Conservation (phyloP, 768 basidiomycete genomes). For the Suillus fuscotomentosus region DNA sequence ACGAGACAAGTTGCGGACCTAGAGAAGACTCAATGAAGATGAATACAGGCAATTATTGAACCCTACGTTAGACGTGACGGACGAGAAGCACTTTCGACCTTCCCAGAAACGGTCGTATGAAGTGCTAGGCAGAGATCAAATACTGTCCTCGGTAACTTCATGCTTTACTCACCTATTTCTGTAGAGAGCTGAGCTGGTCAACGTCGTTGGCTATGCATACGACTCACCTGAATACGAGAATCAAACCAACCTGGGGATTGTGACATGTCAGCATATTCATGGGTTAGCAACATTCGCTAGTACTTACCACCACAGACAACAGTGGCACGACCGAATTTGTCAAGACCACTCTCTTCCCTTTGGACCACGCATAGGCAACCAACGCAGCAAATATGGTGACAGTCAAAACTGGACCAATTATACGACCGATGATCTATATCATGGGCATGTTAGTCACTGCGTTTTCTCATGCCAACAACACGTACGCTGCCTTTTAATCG, state of each 20-base stretch:
- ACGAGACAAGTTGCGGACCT: conserved; percentile 73
- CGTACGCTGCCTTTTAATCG: conserved; percentile 80
- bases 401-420: conserved; percentile 81
- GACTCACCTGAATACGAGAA: conserved; percentile 80
- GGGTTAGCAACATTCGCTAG: neutral
- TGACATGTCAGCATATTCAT: conserved; percentile 7
- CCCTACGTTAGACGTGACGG: conserved; percentile 61
- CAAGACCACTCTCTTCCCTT: conserved; percentile 59
- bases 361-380: conserved; percentile 57
- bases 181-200: neutral
- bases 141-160: neutral
- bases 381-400: conserved; percentile 72
- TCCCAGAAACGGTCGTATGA: conserved; percentile 89
- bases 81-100: conserved; percentile 81
- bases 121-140: conserved; percentile 45
- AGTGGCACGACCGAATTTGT: conserved; percentile 87
- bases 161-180: conserved; percentile 62
- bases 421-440: conserved; percentile 62
- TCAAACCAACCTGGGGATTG: conserved; percentile 68
- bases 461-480: conserved; percentile 11
- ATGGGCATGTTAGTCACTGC: conserved; percentile 6
- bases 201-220: neutral
- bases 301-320: conserved; percentile 84
- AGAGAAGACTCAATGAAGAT: conserved; percentile 4
- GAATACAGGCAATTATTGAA: neutral